These are phyloP conservation scores for Rhypophila decipiens DNA, from an alignment of 495 filamentous ascomycete species.

Conservation along the genomic window DNA sequence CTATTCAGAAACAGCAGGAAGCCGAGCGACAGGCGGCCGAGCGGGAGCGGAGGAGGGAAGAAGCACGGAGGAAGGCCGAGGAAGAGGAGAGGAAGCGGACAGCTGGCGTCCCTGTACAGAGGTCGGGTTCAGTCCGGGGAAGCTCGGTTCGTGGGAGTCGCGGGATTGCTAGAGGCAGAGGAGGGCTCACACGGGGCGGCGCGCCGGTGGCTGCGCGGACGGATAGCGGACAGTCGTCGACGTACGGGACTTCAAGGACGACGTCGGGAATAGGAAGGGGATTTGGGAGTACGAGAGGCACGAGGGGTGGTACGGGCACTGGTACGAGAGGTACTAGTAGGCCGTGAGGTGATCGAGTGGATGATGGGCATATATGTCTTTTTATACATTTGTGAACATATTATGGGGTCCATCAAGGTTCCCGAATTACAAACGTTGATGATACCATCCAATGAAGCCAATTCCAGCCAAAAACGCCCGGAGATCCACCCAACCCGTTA, in stretches of 20 bases:
- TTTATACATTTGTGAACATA: background rate
- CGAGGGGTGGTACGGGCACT: background rate
- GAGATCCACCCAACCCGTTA: background rate
- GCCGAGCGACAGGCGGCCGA: conserved; percentile 68
- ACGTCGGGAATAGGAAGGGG: conserved; percentile 37
- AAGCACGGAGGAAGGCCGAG: conserved; percentile 60
- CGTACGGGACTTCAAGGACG: conserved; percentile 21
- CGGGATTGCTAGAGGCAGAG: conserved; percentile 10
- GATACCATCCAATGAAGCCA: background rate
- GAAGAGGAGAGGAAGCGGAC: conserved; percentile 58
- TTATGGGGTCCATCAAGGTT: too few relatives aligned
- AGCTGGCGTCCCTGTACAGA: conserved; percentile 40
- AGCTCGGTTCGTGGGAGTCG: conserved; percentile 16
- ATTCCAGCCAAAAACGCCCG: background rate
- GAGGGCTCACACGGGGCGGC: conserved; percentile 9
- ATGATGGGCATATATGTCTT: background rate
- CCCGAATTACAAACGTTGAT: background rate
- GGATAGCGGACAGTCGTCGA: conserved; percentile 11
- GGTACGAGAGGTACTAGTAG: background rate
- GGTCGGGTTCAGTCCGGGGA: conserved; percentile 17
- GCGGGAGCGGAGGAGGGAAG: conserved; percentile 67
- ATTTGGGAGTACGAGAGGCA: conserved; percentile 19
- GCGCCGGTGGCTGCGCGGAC: conserved; percentile 19
- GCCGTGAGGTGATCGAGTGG: too few relatives aligned
- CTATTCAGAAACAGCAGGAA: conserved; percentile 59